Percentiles rank a stretch among this genome's conserved stretches.
These are phyloP conservation scores for Penicillium oxalicum DNA, from an alignment of 2,329 filamentous ascomycete species.

Conservation along the genomic window DNA sequence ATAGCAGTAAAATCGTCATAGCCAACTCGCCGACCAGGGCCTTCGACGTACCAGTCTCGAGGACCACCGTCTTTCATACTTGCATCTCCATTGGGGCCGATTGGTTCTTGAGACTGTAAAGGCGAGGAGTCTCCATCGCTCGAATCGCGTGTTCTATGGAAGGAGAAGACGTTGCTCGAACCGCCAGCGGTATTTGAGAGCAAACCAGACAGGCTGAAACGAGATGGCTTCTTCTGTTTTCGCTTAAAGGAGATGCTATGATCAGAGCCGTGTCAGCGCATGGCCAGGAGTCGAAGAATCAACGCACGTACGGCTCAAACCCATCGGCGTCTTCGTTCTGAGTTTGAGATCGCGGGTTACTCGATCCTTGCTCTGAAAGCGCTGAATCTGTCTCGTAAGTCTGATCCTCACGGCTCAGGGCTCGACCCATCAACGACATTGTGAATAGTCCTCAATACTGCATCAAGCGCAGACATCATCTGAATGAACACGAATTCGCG, in stretches of 20 bases:
- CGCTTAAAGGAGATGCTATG: constrained; percentile 40
- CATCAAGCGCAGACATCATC: constrained; percentile 15
- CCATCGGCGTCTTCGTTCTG: constrained; percentile 24
- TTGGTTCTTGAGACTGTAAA: constrained; percentile 16
- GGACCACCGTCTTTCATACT: constrained; percentile 38
- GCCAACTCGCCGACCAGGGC: constrained; percentile 79
- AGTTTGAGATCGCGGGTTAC: constrained; percentile 17
- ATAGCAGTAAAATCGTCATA: constrained; percentile 97
- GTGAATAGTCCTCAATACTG: constrained; percentile 20
- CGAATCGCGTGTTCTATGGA: constrained; percentile 22
- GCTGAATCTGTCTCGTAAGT: constrained; percentile 9
- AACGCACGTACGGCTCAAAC: constrained; percentile 32
- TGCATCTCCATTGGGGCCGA: constrained; percentile 21
- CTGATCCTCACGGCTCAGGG: constrained; percentile 11
- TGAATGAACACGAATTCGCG: constrained; percentile 1
- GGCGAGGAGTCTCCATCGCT: constrained; percentile 25
- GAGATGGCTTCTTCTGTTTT: constrained; percentile 37
- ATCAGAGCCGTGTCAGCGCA: constrained; percentile 2
- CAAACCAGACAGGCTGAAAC: constrained; percentile 37
- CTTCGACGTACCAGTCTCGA: constrained; percentile 82
- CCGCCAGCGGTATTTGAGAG: constrained; percentile 29
- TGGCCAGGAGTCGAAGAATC: background rate
- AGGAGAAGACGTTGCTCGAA: constrained; percentile 21
- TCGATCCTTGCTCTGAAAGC: constrained; percentile 7
- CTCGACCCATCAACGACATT: constrained; percentile 21